Conservation (phyloP, 2,329 filamentous ascomycete species). For the Exophiala viscosa region DNA sequence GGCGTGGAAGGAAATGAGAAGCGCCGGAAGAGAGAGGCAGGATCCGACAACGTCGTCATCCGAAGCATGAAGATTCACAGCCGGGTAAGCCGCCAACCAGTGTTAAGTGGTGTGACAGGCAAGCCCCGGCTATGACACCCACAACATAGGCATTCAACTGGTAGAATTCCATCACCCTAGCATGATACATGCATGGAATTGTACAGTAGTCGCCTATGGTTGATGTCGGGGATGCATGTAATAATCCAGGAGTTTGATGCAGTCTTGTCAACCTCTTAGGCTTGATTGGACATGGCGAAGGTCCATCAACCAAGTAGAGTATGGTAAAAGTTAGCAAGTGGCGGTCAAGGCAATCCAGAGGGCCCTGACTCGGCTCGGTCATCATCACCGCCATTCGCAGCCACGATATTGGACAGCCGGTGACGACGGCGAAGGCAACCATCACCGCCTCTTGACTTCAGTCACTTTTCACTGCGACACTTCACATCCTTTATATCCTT, state of each 20-base stretch:
- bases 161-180: no score
- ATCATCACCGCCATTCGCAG: constrained; percentile 8
- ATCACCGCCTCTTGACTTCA: neutral
- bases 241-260: no score
- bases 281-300: constrained; percentile 13
- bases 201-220: no score
- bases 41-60: neutral
- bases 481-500: neutral
- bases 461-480: neutral
- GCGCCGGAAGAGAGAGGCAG: neutral
- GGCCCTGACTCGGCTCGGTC: constrained; percentile 1
- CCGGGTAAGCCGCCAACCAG: neutral
- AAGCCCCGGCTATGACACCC: no score
- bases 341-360: constrained; percentile 14
- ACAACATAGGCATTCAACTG: no score
- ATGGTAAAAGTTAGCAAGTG: constrained; percentile 8
- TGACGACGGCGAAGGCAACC: neutral
- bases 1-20: constrained; percentile 15
- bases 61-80: neutral
- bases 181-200: no score
- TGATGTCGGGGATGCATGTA: no score
- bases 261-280: constrained; percentile 1
- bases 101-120: neutral
- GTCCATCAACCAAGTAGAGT: neutral
- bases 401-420: no score